Conservation (phyloP, 2,329 filamentous ascomycete species). For the Monilinia fructigena region DNA sequence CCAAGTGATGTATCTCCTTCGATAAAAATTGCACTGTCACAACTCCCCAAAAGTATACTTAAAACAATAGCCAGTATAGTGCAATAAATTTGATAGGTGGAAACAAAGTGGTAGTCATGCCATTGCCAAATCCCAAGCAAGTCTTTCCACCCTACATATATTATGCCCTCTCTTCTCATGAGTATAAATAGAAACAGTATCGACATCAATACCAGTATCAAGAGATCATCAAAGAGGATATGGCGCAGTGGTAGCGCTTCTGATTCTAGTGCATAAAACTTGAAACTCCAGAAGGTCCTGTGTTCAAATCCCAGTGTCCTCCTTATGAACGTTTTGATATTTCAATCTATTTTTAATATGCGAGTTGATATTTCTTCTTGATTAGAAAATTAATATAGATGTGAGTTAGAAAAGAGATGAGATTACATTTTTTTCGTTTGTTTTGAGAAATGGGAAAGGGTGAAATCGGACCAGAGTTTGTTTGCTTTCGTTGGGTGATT, state of each 20-base stretch:
- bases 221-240: background rate
- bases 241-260: constrained; percentile 8
- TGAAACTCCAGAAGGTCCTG: constrained; percentile 29
- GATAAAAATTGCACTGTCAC: too few relatives aligned
- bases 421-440: background rate
- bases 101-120: background rate
- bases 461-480: background rate
- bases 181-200: background rate
- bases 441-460: background rate
- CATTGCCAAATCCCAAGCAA: background rate
- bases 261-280: constrained; percentile 24
- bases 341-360: too few relatives aligned
- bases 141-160: background rate
- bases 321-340: background rate
- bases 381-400: background rate
- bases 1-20: too few relatives aligned
- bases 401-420: background rate
- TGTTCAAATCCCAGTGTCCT: constrained; percentile 26
- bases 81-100: background rate
- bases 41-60: too few relatives aligned
- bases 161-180: background rate
- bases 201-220: background rate
- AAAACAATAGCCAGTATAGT: background rate
- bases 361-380: too few relatives aligned
- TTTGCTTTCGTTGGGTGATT: background rate